Conservation (phyloP, 441 rosid species). For the Euphorbia celastroides region DNA sequence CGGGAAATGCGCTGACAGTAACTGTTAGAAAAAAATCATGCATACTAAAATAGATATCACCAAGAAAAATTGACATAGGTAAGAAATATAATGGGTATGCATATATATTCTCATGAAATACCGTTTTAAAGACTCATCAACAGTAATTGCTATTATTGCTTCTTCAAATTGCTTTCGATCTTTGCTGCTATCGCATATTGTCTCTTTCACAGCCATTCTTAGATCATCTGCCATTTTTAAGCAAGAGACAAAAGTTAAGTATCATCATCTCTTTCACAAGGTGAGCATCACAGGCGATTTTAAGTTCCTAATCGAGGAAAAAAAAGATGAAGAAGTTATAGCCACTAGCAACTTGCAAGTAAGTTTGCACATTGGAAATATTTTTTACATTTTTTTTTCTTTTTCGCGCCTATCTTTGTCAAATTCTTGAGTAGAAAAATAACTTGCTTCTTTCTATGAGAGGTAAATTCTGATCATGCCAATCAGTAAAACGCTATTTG, state of each 20-base stretch:
- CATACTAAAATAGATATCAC: background rate
- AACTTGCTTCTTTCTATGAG: background rate
- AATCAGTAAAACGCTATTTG: background rate
- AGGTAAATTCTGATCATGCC: background rate
- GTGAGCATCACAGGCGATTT: background rate
- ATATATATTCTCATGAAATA: conserved; percentile 8
- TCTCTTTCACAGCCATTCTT: conserved; percentile 84
- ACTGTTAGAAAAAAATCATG: conserved; percentile 27
- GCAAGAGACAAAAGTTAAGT: background rate
- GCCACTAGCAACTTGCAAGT: background rate
- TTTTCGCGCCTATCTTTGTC: background rate
- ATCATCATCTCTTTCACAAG: background rate
- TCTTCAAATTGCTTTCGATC: conserved; percentile 66
- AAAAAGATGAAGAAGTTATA: background rate
- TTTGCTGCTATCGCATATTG: conserved; percentile 51
- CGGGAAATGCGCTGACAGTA: conserved; percentile 71
- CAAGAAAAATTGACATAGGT: background rate
- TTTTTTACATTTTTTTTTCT: background rate
- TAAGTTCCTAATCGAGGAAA: background rate
- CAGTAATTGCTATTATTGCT: conserved; percentile 70
- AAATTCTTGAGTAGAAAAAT: background rate
- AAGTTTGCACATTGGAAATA: background rate
- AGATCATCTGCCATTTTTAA: conserved; percentile 51
- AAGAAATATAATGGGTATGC: background rate
- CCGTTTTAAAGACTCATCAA: conserved; percentile 83